Conservation (phyloP, 345 rosid genomes). For the Eutrema japonicum region DNA sequence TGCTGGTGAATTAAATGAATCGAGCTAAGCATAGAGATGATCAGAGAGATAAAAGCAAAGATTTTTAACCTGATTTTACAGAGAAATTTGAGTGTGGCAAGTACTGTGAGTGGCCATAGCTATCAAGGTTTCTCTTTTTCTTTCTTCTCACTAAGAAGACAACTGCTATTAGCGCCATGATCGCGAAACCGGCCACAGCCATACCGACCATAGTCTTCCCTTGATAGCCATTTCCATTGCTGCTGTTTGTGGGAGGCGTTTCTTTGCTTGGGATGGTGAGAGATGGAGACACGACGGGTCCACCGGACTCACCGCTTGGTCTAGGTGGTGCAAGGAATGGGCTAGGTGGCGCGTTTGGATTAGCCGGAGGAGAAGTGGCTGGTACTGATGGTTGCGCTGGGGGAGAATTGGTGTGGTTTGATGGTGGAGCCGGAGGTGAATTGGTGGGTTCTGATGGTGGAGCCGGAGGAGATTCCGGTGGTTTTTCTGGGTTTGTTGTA, state of each 20-base stretch:
- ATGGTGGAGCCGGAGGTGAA: slow-evolving; percentile 40
- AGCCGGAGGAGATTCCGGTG: slow-evolving; percentile 39
- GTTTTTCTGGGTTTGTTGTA: slow-evolving; percentile 13
- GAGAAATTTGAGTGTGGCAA: slow-evolving; percentile 57
- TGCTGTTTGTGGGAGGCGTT: slow-evolving; percentile 22
- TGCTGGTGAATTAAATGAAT: background rate
- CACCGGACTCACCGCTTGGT: background rate
- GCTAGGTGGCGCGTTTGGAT: slow-evolving; percentile 13
- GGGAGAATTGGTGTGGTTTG: slow-evolving; percentile 40
- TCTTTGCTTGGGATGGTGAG: slow-evolving; percentile 17
- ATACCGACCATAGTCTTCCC: slow-evolving; percentile 43
- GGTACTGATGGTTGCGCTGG: slow-evolving; percentile 39
- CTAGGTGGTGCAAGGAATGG: slow-evolving; percentile 24
- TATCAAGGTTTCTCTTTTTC: slow-evolving; percentile 47
- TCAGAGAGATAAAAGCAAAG: background rate
- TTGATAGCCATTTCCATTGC: slow-evolving; percentile 8
- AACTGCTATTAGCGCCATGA: slow-evolving; percentile 56
- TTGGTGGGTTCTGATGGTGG: slow-evolving; percentile 24
- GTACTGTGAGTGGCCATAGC: slow-evolving; percentile 43
- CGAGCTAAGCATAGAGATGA: background rate
- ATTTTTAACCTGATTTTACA: slow-evolving; percentile 57
- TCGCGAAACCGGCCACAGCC: slow-evolving; percentile 50
- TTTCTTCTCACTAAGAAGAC: slow-evolving; percentile 49
- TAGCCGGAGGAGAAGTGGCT: slow-evolving; percentile 30
- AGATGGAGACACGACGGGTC: slow-evolving; percentile 37